Conservation (phyloP, 179 eudicot genomes). For the Amaranthus tricolor region DNA sequence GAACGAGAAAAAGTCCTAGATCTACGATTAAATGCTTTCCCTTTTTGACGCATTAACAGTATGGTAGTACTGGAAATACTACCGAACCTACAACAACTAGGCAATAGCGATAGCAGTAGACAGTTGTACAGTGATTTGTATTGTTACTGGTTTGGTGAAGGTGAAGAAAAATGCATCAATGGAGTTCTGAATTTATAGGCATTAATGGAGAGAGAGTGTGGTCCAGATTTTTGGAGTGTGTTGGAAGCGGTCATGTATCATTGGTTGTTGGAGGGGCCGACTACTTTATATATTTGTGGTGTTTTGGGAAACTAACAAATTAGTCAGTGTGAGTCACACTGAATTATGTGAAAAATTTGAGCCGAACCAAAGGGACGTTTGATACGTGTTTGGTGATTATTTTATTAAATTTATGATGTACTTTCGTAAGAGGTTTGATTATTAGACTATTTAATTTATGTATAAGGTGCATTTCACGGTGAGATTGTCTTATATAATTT, state of each 20-base stretch:
- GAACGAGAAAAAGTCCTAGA: constrained; percentile 79
- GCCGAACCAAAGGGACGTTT: too few relatives aligned
- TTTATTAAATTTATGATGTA: too few relatives aligned
- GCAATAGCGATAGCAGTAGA: too few relatives aligned
- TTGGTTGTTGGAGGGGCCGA: neutral
- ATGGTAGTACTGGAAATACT: neutral
- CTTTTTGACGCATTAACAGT: constrained; percentile 66
- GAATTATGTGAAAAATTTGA: too few relatives aligned
- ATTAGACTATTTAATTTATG: too few relatives aligned
- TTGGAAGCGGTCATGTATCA: neutral
- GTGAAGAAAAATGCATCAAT: neutral
- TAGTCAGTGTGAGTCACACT: too few relatives aligned
- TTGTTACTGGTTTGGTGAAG: neutral
- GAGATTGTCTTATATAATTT: too few relatives aligned
- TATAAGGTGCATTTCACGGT: too few relatives aligned
- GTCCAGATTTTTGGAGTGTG: neutral
- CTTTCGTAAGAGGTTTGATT: too few relatives aligned
- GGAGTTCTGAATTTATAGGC: neutral
- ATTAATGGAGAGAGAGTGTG: neutral
- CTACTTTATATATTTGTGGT: neutral
- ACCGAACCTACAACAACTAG: neutral
- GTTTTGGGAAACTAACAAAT: neutral
- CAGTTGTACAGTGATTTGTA: too few relatives aligned
- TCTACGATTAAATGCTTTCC: constrained; percentile 54
- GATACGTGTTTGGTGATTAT: too few relatives aligned